Evolutionary conservation across 2,329 filamentous ascomycete species (phyloP).

Genomic region (Chaetomiaceae sp.): DNA sequence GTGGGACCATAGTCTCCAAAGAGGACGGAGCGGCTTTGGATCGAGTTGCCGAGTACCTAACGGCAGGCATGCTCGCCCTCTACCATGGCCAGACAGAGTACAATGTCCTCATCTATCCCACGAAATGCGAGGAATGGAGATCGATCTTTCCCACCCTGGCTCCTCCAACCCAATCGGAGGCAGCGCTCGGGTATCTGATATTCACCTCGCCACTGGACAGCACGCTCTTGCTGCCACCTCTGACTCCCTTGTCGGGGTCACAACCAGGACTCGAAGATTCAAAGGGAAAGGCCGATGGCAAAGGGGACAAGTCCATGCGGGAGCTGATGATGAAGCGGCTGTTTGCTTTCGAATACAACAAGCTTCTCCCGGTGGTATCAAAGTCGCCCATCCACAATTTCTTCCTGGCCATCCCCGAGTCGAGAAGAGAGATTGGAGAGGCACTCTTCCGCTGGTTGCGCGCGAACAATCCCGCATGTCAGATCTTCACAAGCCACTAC

Average conservation of each 20-base stretch:
- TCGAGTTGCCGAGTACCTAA: conserved; percentile 34
- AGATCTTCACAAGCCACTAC: conserved; percentile 38
- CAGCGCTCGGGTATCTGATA: conserved; percentile 35
- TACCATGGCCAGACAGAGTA: conserved; percentile 31
- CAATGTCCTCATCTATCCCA: conserved; percentile 39
- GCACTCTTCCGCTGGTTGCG: conserved; percentile 45
- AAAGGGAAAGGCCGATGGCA: not conserved
- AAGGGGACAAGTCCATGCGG: conserved; percentile 5
- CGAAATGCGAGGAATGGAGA: conserved; percentile 35
- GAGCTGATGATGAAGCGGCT: conserved; percentile 25
- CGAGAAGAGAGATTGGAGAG: conserved; percentile 32
- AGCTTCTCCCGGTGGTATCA: conserved; percentile 24
- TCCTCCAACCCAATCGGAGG: conserved; percentile 11
- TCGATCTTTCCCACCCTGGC: conserved; percentile 19
- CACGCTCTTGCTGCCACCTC: conserved; percentile 20
- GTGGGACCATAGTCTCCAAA: conserved; percentile 24
- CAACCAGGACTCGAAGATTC: too few relatives aligned
- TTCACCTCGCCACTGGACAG: conserved; percentile 32
- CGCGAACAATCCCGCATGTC: conserved; percentile 36
- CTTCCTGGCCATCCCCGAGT: conserved; percentile 47
- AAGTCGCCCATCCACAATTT: conserved; percentile 34
- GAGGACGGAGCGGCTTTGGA: conserved; percentile 23
- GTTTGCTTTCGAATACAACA: conserved; percentile 31
- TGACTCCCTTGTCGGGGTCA: not conserved
- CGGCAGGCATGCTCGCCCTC: conserved; percentile 34